Percentiles rank a stretch among this genome's conserved stretches.
These are phyloP conservation scores for Nakazawaea ishiwadae DNA, from an alignment of 805 yeast species.

Conservation along the genomic window DNA sequence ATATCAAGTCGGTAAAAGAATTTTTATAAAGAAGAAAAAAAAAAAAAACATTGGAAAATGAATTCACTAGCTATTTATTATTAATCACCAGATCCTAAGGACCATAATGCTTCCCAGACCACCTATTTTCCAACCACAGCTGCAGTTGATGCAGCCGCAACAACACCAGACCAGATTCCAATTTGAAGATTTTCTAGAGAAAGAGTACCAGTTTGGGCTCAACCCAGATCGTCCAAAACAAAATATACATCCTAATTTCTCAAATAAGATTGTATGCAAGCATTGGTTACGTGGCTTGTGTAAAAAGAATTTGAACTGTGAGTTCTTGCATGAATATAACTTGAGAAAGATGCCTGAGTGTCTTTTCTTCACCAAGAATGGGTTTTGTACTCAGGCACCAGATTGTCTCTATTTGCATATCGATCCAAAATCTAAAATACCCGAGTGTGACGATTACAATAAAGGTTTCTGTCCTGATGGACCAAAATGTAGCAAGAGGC, in stretches of 20 bases:
- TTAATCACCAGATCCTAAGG: background rate
- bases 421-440: constrained; percentile 85
- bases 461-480: constrained; percentile 92
- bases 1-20: too few relatives aligned
- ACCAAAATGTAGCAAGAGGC: constrained; percentile 78
- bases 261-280: constrained; percentile 87
- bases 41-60: background rate
- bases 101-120: constrained; percentile 9
- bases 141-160: constrained; percentile 1
- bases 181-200: constrained; percentile 78
- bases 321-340: constrained; percentile 92
- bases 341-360: constrained; percentile 96
- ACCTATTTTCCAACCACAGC: constrained; percentile 9
- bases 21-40: background rate
- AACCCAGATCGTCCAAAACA: constrained; percentile 89
- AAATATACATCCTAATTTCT: constrained; percentile 65
- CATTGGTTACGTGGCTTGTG: constrained; percentile 98
- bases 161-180: constrained; percentile 28
- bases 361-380: constrained; percentile 74
- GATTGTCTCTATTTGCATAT: constrained; percentile 92
- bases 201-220: constrained; percentile 75
- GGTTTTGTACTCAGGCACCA: constrained; percentile 86
- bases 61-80: background rate
- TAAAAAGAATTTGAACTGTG: constrained; percentile 95
- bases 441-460: constrained; percentile 79